phyloP scores from a whole-genome alignment of 805 yeast species.

The Kregervanrija fluxuum region DNA sequence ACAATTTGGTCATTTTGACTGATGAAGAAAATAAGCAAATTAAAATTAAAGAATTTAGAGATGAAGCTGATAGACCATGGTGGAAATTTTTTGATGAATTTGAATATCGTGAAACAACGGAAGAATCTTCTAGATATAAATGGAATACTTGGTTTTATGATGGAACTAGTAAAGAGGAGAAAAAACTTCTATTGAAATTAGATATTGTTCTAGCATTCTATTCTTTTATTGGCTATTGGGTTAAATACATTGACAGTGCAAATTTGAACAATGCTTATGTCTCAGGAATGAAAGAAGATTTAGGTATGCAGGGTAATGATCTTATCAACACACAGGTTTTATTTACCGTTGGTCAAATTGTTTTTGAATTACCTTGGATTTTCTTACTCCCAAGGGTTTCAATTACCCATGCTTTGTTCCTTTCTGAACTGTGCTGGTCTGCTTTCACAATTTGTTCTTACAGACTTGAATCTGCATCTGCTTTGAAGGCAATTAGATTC shows the following conservation, averaged over 20 bases:
- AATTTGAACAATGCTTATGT: conserved; percentile 63
- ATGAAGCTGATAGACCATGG: conserved; percentile 48
- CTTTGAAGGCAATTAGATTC: conserved; percentile 56
- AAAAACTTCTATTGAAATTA: conserved; percentile 41
- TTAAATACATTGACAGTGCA: conserved; percentile 55
- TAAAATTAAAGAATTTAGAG: conserved; percentile 35
- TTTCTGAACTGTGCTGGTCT: conserved; percentile 62
- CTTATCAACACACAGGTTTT: conserved; percentile 51
- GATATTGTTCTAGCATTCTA: conserved; percentile 50
- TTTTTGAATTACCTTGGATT: conserved; percentile 59
- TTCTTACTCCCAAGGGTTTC: conserved; percentile 50
- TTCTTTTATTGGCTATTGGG: conserved; percentile 59
- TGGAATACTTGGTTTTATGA: conserved; percentile 53
- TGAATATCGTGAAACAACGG: conserved; percentile 44
- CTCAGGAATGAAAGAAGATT: conserved; percentile 52
- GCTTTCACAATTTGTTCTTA: conserved; percentile 53
- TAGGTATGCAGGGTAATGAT: conserved; percentile 56
- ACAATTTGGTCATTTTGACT: background rate
- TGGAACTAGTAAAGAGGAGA: conserved; percentile 40
- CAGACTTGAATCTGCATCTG: conserved; percentile 40
- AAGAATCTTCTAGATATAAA: conserved; percentile 26
- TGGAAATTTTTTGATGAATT: conserved; percentile 54
- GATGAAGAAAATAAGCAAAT: conserved; percentile 5
- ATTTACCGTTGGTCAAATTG: conserved; percentile 50
- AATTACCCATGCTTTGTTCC: conserved; percentile 44